Base-by-base conservation (phyloP, 805 yeast species). In the Hemisphaericaspora nanyangensis region DNA sequence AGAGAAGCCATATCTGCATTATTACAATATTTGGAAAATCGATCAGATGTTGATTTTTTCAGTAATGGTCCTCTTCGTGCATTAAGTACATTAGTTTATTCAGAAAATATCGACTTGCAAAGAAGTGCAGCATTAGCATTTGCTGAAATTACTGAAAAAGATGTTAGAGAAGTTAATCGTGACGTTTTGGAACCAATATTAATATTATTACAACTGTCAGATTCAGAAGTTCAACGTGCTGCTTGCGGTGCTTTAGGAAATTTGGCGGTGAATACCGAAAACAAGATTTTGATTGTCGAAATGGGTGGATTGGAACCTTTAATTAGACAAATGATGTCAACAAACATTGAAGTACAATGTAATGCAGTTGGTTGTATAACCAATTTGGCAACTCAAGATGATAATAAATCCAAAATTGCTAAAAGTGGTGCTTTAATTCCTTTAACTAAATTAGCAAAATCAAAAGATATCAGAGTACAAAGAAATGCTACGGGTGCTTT, bases 221-320 rank as follows among this genome's bases (percentile, higher is more conserved):
- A 93, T 61, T 77, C 90, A 40, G 99, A 93, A 65, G 96, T 93
- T 27, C 98, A 93, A 66, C 77, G 98, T 38, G 99, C 99, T 6
- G 97, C 99, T 0, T 91, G 98, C 63, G 99, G 98, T 5, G 98
- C 99, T 2, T 70, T 93, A 50, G 99, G 99, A n/a, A 93, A 93
- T 54, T 70, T 93, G 54, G 99, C 99, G 2, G 99, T 93, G 24
- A 89, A 93, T 65, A 90, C 89, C 55, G 96, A 86, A 45, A 93
- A 93, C 68, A 93, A 93, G 61, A 76, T 85, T 13, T 72, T 93
- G 37, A 91, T 93, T 44, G 98, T 95, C 13, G 96, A 91, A 55
- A 88, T 93, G 96, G 98, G 98, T 20, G 99, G 98, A 2, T 76
- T 93, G 42, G 96, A 90, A 47, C 98, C 98, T 5, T 76, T 93